phyloP scores from a whole-genome alignment of 2,329 filamentous ascomycete species.

The Epichloe elymi region DNA sequence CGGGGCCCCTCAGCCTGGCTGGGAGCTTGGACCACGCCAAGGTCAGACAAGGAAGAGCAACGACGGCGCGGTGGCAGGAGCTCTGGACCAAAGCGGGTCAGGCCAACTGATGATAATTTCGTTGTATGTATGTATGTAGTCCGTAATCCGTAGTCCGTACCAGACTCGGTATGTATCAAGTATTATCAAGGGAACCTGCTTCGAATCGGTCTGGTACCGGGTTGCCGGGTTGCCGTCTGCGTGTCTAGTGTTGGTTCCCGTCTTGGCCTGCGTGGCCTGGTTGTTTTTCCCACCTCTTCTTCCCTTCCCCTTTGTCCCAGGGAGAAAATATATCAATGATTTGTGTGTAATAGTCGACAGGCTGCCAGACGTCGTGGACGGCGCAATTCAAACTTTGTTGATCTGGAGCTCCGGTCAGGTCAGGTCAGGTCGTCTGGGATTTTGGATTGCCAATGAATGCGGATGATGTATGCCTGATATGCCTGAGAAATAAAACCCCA shows the following conservation, averaged over 20 bases:
- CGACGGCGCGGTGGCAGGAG: neutral
- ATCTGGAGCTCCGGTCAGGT: no score
- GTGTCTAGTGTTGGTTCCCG: neutral
- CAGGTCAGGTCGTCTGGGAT: no score
- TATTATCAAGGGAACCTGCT: no score
- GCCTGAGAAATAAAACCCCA: no score
- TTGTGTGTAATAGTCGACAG: no score
- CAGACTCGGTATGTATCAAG: no score
- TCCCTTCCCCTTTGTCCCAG: neutral
- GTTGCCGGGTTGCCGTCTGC: neutral
- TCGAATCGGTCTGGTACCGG: neutral
- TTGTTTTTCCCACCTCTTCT: neutral
- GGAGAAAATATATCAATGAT: no score
- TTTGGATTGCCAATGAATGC: no score
- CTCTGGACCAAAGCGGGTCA: neutral
- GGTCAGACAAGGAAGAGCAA: neutral
- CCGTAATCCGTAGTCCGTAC: no score
- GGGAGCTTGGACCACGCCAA: slow-evolving; percentile 2
- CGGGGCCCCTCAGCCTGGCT: neutral
- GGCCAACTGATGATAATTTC: neutral
- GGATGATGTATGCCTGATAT: no score
- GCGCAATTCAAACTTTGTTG: no score
- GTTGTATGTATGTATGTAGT: neutral
- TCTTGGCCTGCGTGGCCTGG: neutral
- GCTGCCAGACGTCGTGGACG: no score